Evolutionary conservation across 106 monocot genomes (phyloP).

Genomic region (Acorus gramineus): DNA sequence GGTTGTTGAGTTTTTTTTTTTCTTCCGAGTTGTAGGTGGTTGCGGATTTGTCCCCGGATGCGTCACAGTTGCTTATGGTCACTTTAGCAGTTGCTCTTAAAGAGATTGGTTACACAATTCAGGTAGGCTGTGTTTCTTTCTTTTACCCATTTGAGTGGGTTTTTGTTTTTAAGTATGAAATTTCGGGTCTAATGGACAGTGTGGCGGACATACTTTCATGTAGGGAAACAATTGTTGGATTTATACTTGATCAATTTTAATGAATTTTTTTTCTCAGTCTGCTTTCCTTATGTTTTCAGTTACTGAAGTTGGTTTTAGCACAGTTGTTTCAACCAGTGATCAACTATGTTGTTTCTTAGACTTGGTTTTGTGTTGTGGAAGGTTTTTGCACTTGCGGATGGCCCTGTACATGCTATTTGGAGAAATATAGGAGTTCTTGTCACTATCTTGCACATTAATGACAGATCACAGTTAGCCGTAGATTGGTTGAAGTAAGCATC

Average conservation of each 20-base stretch:
- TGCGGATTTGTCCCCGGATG: conserved; percentile 31
- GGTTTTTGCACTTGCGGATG: conserved; percentile 79
- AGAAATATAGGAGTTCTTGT: conserved; percentile 35
- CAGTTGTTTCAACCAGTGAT: too few species aligned
- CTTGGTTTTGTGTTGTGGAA: conserved; percentile 15
- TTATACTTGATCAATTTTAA: too few species aligned
- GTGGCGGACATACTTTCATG: too few species aligned
- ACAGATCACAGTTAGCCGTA: conserved; percentile 23
- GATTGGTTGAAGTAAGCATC: conserved; percentile 85
- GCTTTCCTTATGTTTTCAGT: too few species aligned
- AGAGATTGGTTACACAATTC: conserved; percentile 53
- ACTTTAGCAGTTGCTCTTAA: conserved; percentile 43
- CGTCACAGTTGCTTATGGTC: conserved; percentile 53
- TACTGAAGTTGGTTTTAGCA: too few species aligned
- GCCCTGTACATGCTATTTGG: conserved; percentile 48
- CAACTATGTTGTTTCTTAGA: neutral
- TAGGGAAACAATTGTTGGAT: too few species aligned
- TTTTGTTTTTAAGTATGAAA: too few species aligned
- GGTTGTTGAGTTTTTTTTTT: neutral
- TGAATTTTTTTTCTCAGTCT: too few species aligned
- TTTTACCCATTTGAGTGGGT: neutral
- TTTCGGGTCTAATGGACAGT: too few species aligned
- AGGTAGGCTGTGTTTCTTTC: conserved; percentile 22
- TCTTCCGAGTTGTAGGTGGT: conserved; percentile 29
- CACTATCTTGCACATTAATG: conserved; percentile 26